Evolutionary conservation across 768 basidiomycete species (phyloP), one percentile per base, ranked within the genome.

Genomic region (Suillus alpinus): DNA sequence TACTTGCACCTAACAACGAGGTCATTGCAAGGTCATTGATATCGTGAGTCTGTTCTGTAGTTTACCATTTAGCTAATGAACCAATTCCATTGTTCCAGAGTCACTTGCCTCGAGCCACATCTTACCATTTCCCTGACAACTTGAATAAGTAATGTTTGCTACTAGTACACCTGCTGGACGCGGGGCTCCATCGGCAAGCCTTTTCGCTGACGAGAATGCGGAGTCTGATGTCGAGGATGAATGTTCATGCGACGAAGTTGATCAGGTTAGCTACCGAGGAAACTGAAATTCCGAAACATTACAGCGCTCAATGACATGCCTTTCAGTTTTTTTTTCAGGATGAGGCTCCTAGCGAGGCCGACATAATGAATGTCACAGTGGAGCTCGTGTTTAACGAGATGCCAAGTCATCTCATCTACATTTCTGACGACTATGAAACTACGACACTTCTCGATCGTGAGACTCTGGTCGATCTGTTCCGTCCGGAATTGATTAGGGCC

Each of bases 351-450:
- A 50, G 31, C 31, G 49, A 50, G 31, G 18, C 29, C 6, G 49
- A 50, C 18, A 50, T 50, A n/a, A 31, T 50, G 49, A n/a, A 31
- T n/a, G 6, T 32, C 29, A 32, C 49, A n/a, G 49, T 18, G 18
- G 60, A 61, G 4, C 34, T 44, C 9, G 44, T 61, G 18, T 43
- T 44, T 7, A 61, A 61, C 34, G 23, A 58, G n/a, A 58, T 61
- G 20, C 60, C 60, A 13, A 59, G 43, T 16, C 57, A 61, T 37
- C 34, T 61, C 14, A 29, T 61, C 18, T 36, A 61, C 56, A 34
- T 61, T 7, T 37, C 44, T 20, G 44, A 41, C 18, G 10, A 50
- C 49, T 12, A 6, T 32, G 49, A 32, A 34, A 32, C 9, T 3
- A 50, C 4, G 16, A 31, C 18, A 2, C 31, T 50, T 12, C 6